Percentiles rank a stretch among this genome's conserved stretches.
phyloP scores from a whole-genome alignment of 345 rosid species.

The Eucalyptus microcorys region DNA sequence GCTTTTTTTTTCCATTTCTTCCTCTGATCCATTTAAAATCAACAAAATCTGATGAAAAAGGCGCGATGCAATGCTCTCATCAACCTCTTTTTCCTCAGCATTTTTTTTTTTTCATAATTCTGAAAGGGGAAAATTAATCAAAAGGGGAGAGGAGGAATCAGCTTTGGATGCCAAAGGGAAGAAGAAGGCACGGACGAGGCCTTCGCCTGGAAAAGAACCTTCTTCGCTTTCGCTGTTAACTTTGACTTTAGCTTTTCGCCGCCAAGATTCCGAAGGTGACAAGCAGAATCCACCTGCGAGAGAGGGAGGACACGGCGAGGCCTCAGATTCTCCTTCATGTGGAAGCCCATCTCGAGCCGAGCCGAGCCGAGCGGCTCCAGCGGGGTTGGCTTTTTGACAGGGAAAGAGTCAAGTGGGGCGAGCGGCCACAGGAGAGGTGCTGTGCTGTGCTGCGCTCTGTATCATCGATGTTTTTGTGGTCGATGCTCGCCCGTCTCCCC shows the following conservation, averaged over 20 bases:
- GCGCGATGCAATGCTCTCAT: fast-evolving
- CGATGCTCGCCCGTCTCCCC: neutral
- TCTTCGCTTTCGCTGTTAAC: neutral
- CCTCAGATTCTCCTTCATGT: neutral
- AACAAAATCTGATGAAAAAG: neutral
- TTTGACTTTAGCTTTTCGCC: neutral
- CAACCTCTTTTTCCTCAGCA: neutral
- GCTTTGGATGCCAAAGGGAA: neutral
- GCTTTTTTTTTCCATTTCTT: neutral
- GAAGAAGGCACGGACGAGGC: neutral
- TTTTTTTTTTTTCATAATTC: neutral
- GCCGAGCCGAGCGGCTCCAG: neutral
- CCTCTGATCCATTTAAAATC: neutral
- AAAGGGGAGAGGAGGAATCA: neutral
- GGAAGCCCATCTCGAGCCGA: neutral
- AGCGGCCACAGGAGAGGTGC: neutral
- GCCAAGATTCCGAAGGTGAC: neutral
- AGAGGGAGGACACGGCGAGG: neutral
- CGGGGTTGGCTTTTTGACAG: neutral
- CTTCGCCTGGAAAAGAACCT: neutral
- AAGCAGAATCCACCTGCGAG: neutral
- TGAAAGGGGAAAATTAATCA: neutral
- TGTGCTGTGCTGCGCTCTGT: neutral
- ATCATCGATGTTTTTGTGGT: neutral
- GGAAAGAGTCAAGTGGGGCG: neutral